Evolutionary conservation across 177 flowering plant species (phyloP), one percentile per base, ranked within the genome.

Genomic region (Vitis hybrid): DNA sequence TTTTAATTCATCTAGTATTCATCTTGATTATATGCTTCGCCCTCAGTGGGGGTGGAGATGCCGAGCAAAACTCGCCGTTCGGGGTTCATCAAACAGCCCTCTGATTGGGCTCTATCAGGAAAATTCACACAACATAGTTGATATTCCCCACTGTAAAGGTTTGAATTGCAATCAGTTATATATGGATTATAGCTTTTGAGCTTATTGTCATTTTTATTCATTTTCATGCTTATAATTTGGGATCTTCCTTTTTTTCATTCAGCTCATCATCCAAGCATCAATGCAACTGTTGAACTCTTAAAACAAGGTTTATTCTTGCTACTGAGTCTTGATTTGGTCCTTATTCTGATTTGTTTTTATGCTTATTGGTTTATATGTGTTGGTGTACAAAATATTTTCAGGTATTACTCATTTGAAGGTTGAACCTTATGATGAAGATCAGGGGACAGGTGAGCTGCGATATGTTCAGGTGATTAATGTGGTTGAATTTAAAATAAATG

Each of bases 251-350:
- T 10, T 51, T 64, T 15, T 69, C 51, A 60, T 66, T 80, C 87
- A 93, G 99, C 99, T 81, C 99, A 95, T 81, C 99, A 91, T 83
- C 98, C 99, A 0, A 90, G 67, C 76, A 95, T 95, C 66, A 95
- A 95, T 85, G 85, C 89, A 1, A 91, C 97, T 2, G 88, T 93
- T 59, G 92, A 91, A 65, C 85, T 95, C 48, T 78, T 95, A 55
- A 89, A 74, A 76, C 76, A 76, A 90, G 99, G 97, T 79, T 58
- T 29, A 58, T 66, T 60, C 12, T 56, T 62, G 5, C 15, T 39
- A 10, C 51, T 48, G 51, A 1, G 9, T 26, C 8, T 48, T 21
- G 2, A 51, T 61, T 64, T 67, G 2, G 15, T 65, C 1, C 10
- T 51, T n/a, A 5, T 51, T 60, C 10, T 8, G 50, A 13, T 56